These are phyloP conservation scores for Volvariella surrecta DNA, from an alignment of 1,284 basidiomycete species.

Conservation along the genomic window DNA sequence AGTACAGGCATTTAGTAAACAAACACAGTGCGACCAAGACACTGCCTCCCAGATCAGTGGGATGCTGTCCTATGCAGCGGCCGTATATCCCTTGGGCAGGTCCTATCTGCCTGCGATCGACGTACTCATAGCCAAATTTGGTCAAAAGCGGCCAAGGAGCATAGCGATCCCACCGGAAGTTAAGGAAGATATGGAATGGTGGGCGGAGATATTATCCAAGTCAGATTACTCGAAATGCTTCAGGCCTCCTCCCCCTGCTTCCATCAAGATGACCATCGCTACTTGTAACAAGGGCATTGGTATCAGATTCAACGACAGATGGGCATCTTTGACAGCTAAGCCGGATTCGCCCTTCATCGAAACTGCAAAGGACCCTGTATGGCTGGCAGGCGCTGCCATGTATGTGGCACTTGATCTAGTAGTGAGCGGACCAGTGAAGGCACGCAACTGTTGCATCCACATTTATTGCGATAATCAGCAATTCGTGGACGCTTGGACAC, in stretches of 20 bases:
- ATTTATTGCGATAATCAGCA: slow-evolving; percentile 26
- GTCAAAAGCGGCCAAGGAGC: slow-evolving; percentile 5
- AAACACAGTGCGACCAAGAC: slow-evolving; percentile 5
- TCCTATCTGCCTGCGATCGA: slow-evolving; percentile 20
- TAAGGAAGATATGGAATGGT: slow-evolving; percentile 4
- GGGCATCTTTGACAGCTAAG: slow-evolving; percentile 16
- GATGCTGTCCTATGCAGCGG: slow-evolving; percentile 24
- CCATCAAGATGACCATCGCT: slow-evolving; percentile 12
- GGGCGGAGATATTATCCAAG: not conserved
- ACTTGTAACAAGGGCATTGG: slow-evolving; percentile 26
- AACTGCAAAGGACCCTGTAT: slow-evolving; percentile 19
- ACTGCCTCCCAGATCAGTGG: slow-evolving; percentile 22
- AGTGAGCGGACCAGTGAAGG: slow-evolving; percentile 5
- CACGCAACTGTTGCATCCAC: slow-evolving; percentile 10
- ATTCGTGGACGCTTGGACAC: slow-evolving; percentile 19
- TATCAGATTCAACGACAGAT: slow-evolving; percentile 15
- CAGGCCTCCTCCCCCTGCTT: not conserved
- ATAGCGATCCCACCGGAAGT: slow-evolving; percentile 13
- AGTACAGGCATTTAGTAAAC: slow-evolving; percentile 8
- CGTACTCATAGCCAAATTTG: slow-evolving; percentile 17
- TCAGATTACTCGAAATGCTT: not conserved
- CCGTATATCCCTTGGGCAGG: slow-evolving; percentile 20
- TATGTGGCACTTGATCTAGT: slow-evolving; percentile 16
- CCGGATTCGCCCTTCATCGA: slow-evolving; percentile 17
- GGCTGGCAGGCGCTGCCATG: slow-evolving; percentile 19